Conservation (phyloP, 2,329 filamentous ascomycete species). For the Aspergillus brasiliensis region DNA sequence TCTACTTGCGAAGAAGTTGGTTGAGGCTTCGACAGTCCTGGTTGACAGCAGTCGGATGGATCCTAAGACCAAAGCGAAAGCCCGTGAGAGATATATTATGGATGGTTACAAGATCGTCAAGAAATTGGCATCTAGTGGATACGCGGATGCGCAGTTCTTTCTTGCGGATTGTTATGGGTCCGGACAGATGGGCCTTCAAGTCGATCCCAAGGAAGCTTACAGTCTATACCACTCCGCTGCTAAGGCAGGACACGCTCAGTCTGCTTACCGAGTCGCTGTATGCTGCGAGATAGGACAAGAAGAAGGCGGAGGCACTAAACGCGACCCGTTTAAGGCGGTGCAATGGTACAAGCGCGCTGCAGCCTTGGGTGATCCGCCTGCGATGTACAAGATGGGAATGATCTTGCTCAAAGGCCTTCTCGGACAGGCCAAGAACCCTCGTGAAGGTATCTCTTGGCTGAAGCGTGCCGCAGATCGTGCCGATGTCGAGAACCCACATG, state of each 20-base stretch:
- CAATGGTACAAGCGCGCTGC: conserved; percentile 98
- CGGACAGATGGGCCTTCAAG: conserved; percentile 74
- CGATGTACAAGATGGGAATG: conserved; percentile 99
- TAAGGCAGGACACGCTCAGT: conserved; percentile 80
- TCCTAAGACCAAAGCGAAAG: conserved; percentile 61
- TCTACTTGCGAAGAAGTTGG: conserved; percentile 75
- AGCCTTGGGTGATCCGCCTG: conserved; percentile 83
- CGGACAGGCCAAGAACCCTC: conserved; percentile 78
- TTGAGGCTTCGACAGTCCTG: conserved; percentile 80
- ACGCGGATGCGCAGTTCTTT: conserved; percentile 89
- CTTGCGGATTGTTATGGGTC: conserved; percentile 86
- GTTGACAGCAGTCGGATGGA: conserved; percentile 74
- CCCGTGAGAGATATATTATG: conserved; percentile 77
- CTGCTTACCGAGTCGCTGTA: conserved; percentile 91
- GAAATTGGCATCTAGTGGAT: conserved; percentile 73
- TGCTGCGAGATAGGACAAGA: conserved; percentile 97
- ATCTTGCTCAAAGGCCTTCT: conserved; percentile 90
- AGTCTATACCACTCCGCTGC: conserved; percentile 90
- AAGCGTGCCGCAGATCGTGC: conserved; percentile 89
- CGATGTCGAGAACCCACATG: conserved; percentile 88
- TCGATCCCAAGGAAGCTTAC: conserved; percentile 90
- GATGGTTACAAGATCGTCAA: conserved; percentile 92
- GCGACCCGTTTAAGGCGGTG: conserved; percentile 89
- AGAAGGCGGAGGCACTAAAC: conserved; percentile 88
- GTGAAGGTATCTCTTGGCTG: conserved; percentile 88